Conservation (phyloP, 495 filamentous ascomycete species). For the Neurospora africana region DNA sequence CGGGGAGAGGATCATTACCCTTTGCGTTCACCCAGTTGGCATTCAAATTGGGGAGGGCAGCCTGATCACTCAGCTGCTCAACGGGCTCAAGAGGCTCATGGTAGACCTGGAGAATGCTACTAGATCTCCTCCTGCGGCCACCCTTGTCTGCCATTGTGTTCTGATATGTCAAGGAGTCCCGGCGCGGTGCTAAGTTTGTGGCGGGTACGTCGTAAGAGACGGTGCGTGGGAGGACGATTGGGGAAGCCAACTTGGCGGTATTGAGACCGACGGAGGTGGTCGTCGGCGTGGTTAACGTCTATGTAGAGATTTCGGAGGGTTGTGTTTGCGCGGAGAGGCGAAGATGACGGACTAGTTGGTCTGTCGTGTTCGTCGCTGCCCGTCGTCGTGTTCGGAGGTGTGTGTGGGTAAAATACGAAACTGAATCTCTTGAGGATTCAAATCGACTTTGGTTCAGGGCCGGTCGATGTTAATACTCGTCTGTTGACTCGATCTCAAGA, state of each 20-base stretch:
- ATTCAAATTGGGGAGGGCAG: conserved; percentile 88
- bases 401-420: not conserved
- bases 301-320: not conserved
- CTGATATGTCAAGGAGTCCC: conserved; percentile 26
- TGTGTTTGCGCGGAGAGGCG: not conserved
- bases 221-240: conserved; percentile 64
- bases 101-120: conserved; percentile 80
- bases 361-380: not conserved
- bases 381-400: not conserved
- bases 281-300: conserved; percentile 11
- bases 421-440: not conserved
- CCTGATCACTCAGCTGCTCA: conserved; percentile 93
- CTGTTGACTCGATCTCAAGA: not conserved
- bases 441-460: not conserved
- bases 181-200: conserved; percentile 48
- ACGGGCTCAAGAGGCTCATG: conserved; percentile 88
- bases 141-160: conserved; percentile 38
- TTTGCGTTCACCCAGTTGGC: conserved; percentile 98
- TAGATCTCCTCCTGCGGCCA: conserved; percentile 78
- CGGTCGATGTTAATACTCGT: not conserved
- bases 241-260: conserved; percentile 80
- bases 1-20: conserved; percentile 51
- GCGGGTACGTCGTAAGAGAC: conserved; percentile 64
- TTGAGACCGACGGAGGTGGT: conserved; percentile 23
- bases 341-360: not conserved